A percentile compares a stretch with the other conserved stretches of the same genome.
These are phyloP conservation scores for Eleusine coracana DNA, from an alignment of 176 grass and related monocot genomes.

Conservation along the genomic window DNA sequence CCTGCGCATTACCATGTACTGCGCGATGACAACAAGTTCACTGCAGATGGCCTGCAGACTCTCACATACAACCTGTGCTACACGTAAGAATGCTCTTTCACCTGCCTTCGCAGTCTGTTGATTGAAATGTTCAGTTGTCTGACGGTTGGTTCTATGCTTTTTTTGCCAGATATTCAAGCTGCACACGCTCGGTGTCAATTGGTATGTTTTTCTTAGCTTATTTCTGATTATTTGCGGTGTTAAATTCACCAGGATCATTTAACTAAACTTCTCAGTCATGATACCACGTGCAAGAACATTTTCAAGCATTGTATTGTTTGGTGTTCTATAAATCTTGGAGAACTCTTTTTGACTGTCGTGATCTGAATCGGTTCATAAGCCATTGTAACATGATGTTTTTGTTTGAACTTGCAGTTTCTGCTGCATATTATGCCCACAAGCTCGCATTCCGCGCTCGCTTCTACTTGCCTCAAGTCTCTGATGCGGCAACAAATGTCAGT, in stretches of 20 bases:
- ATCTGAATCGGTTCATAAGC: neutral
- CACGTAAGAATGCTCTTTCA: conserved; percentile 51
- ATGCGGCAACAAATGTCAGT: neutral
- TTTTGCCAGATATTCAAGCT: conserved; percentile 65
- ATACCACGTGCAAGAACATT: neutral
- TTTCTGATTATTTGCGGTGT: neutral
- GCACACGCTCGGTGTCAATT: conserved; percentile 76
- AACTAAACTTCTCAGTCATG: neutral
- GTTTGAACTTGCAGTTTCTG: conserved; percentile 47
- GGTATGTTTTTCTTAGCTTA: conserved; percentile 47
- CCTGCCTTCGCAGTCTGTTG: neutral
- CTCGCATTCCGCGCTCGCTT: conserved; percentile 68
- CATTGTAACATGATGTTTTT: neutral
- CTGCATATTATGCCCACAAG: conserved; percentile 79
- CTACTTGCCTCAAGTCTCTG: conserved; percentile 43
- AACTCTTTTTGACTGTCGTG: neutral
- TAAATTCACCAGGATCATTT: neutral
- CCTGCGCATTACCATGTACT: conserved; percentile 82
- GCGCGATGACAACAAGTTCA: conserved; percentile 78
- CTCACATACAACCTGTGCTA: conserved; percentile 83
- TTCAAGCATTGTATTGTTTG: neutral
- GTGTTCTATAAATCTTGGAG: neutral
- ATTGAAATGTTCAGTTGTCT: neutral
- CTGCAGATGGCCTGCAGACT: conserved; percentile 59
- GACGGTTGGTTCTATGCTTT: neutral